Conservation (phyloP, 164 flowering plant genomes). For the Tinospora cordifolia region DNA sequence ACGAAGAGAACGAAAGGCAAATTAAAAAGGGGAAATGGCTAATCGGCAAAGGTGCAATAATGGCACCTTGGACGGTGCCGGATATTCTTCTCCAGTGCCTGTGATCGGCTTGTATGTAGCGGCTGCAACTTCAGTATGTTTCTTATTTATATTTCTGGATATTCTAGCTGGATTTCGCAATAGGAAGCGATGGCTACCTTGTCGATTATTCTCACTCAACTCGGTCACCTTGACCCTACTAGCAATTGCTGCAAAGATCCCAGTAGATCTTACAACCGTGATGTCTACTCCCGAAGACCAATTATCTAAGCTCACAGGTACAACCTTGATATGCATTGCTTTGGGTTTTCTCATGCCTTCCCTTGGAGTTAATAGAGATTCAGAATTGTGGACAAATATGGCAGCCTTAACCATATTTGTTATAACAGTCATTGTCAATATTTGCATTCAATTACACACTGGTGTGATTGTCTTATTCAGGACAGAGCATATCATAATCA, state of each 20-base stretch:
- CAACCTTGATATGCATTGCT: neutral
- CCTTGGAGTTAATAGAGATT: neutral
- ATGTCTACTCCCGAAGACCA: constrained; percentile 6
- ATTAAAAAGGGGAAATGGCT: no score
- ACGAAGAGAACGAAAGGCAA: no score
- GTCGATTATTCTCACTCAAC: no score
- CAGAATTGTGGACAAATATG: constrained; percentile 7
- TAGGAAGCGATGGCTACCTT: no score
- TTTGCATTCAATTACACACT: constrained; percentile 4
- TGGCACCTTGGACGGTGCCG: no score
- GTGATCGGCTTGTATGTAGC: no score
- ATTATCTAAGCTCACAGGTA: constrained; percentile 8
- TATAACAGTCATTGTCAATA: constrained; percentile 4
- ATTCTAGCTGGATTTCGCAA: no score
- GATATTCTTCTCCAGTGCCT: no score
- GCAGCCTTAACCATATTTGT: constrained; percentile 8
- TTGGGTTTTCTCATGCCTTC: constrained; percentile 7
- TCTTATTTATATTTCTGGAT: no score
- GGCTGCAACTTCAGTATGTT: no score
- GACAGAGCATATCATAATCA: constrained; percentile 7
- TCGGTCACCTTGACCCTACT: neutral
- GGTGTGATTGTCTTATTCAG: constrained; percentile 5
- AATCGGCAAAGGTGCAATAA: no score
- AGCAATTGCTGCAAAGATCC: constrained; percentile 4
- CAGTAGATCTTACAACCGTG: constrained; percentile 9